Conservation (phyloP, 495 filamentous ascomycete species). For the Penicillium desertorum region DNA sequence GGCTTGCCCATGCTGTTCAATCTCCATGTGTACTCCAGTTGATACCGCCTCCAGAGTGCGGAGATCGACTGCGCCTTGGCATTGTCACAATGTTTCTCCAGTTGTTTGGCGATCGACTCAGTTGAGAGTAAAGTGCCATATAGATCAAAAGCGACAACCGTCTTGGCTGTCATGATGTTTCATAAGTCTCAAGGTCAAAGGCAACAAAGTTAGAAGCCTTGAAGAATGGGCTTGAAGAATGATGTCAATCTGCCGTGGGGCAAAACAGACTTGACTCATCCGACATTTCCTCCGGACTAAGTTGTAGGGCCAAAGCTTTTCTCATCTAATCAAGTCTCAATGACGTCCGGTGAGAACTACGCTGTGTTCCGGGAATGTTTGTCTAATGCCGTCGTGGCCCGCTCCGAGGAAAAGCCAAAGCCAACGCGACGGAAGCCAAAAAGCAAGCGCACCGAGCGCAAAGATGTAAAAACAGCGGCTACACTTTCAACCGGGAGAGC, state of each 20-base stretch:
- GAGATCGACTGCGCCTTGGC: conserved; percentile 58
- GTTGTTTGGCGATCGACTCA: conserved; percentile 58
- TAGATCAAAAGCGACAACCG: conserved; percentile 69
- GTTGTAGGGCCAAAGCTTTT: too few species aligned
- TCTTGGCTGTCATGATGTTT: conserved; percentile 21
- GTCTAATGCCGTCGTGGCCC: conserved; percentile 56
- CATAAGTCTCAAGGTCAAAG: neutral
- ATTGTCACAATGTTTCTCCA: conserved; percentile 51
- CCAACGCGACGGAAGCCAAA: conserved; percentile 48
- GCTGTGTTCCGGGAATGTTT: conserved; percentile 69
- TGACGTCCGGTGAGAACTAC: conserved; percentile 54
- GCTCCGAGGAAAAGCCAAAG: conserved; percentile 45
- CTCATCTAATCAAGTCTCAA: conserved; percentile 11
- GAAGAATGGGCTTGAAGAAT: conserved; percentile 6
- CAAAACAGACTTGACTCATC: conserved; percentile 1
- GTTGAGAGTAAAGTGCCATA: conserved; percentile 75
- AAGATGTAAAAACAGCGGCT: conserved; percentile 14
- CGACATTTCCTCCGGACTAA: conserved; percentile 1
- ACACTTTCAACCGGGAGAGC: conserved; percentile 22
- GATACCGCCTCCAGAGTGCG: conserved; percentile 57
- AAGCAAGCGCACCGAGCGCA: conserved; percentile 24
- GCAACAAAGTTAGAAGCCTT: neutral
- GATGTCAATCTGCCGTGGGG: conserved; percentile 20
- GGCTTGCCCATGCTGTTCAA: conserved; percentile 73
- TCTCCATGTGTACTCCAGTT: conserved; percentile 83